Evolutionary conservation across 331 rosid species (phyloP).

Genomic region (Arachis monticola): DNA sequence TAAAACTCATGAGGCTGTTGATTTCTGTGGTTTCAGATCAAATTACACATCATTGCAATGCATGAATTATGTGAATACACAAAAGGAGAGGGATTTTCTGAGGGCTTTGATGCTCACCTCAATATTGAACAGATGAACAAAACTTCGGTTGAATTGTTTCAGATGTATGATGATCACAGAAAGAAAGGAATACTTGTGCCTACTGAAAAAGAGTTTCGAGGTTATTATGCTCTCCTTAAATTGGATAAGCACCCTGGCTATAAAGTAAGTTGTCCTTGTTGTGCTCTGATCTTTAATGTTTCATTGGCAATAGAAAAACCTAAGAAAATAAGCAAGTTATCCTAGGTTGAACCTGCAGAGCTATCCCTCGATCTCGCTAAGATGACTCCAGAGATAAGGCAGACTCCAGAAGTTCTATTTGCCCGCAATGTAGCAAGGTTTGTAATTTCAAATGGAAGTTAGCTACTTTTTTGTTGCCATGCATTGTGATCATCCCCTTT

Average conservation of each 20-base stretch:
- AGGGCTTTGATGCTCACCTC: conserved; percentile 99
- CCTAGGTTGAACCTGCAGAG: conserved; percentile 99
- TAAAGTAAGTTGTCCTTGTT: conserved; percentile 63
- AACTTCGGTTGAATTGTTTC: conserved; percentile 95
- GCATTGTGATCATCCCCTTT: conserved; percentile 37
- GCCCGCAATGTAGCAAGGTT: conserved; percentile 97
- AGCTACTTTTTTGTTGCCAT: conserved; percentile 18
- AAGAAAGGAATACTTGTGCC: conserved; percentile 79
- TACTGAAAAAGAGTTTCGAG: conserved; percentile 91
- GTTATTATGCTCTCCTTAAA: conserved; percentile 99
- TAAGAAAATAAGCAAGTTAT: conserved; percentile 48
- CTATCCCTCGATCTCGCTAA: conserved; percentile 98
- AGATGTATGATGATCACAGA: conserved; percentile 97
- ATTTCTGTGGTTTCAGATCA: conserved; percentile 72
- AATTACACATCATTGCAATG: conserved; percentile 93
- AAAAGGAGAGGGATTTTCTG: conserved; percentile 96
- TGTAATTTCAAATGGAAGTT: conserved; percentile 30
- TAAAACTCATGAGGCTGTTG: conserved; percentile 37
- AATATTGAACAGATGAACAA: conserved; percentile 99
- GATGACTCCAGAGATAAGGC: conserved; percentile 97
- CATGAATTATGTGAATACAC: conserved; percentile 96
- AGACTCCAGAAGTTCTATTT: conserved; percentile 86
- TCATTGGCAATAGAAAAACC: conserved; percentile 36
- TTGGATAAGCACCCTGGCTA: conserved; percentile 99
- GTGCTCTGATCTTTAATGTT: conserved; percentile 42